phyloP scores from a whole-genome alignment of 306 rosid genomes.

The Calophaca sinica region DNA sequence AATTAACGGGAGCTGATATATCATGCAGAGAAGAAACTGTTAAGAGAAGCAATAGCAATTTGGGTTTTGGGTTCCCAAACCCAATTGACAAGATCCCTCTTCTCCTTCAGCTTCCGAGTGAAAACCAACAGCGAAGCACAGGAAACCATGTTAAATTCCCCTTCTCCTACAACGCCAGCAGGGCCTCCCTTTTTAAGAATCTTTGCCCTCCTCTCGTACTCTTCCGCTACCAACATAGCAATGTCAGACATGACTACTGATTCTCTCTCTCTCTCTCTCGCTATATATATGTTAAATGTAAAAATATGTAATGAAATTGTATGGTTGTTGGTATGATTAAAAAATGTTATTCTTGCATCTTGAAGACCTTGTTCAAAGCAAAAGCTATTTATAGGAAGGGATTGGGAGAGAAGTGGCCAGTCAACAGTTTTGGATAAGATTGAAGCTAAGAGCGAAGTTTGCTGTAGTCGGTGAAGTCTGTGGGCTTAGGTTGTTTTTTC shows the following conservation, averaged over 20 bases:
- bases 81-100: slow-evolving; percentile 39
- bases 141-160: slow-evolving; percentile 39
- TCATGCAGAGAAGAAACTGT: slow-evolving; percentile 65
- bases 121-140: slow-evolving; percentile 43
- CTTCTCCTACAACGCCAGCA: background rate
- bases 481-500: background rate
- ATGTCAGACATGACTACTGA: slow-evolving; percentile 64
- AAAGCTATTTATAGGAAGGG: slow-evolving; percentile 37
- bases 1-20: background rate
- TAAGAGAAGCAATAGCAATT: no score
- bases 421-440: slow-evolving; percentile 48
- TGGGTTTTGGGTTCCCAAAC: slow-evolving; percentile 62
- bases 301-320: background rate
- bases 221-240: slow-evolving; percentile 79
- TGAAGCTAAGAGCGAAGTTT: background rate
- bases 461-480: background rate
- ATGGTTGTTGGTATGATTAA: background rate
- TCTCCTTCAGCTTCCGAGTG: slow-evolving; percentile 35
- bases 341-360: background rate
- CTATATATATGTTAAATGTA: background rate
- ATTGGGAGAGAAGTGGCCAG: background rate
- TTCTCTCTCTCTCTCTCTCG: no score
- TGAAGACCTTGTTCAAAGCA: background rate
- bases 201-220: slow-evolving; percentile 65
- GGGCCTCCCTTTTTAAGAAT: no score